These are phyloP conservation scores for Ceratocystiopsis minuta DNA, from an alignment of 2,329 filamentous ascomycete species.

Conservation along the genomic window DNA sequence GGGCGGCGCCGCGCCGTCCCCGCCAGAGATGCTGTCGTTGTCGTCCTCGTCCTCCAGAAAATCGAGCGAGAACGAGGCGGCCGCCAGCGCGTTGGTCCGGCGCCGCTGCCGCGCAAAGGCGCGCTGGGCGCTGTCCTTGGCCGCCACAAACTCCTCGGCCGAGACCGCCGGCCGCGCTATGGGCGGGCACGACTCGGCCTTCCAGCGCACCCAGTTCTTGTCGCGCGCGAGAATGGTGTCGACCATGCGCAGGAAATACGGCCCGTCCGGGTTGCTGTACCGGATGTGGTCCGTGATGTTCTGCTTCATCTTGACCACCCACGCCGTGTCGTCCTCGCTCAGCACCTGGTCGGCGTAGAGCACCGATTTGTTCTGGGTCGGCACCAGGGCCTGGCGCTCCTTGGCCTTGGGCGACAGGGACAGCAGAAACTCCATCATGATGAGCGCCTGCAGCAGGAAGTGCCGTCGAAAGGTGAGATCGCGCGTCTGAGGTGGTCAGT, in stretches of 20 bases:
- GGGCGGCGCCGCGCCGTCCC: constrained; percentile 24
- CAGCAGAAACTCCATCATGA: constrained; percentile 88
- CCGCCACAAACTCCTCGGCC: constrained; percentile 48
- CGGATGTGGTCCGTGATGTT: constrained; percentile 71
- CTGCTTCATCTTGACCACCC: constrained; percentile 63
- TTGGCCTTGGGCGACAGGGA: constrained; percentile 72
- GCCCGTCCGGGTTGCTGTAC: constrained; percentile 56
- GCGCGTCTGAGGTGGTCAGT: constrained; percentile 42
- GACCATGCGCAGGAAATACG: constrained; percentile 91
- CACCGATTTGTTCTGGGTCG: constrained; percentile 64
- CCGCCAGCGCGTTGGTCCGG: constrained; percentile 49
- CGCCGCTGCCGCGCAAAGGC: constrained; percentile 54
- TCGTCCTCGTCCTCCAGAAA: constrained; percentile 58
- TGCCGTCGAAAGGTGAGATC: constrained; percentile 89
- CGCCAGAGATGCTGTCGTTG: too few species aligned
- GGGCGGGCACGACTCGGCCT: constrained; percentile 77
- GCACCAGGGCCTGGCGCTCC: constrained; percentile 52
- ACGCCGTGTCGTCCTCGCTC: constrained; percentile 74
- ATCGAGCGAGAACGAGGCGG: constrained; percentile 57
- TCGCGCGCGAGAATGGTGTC: constrained; percentile 89
- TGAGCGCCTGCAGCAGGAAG: constrained; percentile 85
- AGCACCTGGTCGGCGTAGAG: constrained; percentile 60
- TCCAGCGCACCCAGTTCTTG: constrained; percentile 99
- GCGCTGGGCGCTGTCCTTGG: constrained; percentile 46
- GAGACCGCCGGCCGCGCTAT: constrained; percentile 64